phyloP scores from a whole-genome alignment of 2,329 filamentous ascomycete genomes.

The Monilinia polystroma region DNA sequence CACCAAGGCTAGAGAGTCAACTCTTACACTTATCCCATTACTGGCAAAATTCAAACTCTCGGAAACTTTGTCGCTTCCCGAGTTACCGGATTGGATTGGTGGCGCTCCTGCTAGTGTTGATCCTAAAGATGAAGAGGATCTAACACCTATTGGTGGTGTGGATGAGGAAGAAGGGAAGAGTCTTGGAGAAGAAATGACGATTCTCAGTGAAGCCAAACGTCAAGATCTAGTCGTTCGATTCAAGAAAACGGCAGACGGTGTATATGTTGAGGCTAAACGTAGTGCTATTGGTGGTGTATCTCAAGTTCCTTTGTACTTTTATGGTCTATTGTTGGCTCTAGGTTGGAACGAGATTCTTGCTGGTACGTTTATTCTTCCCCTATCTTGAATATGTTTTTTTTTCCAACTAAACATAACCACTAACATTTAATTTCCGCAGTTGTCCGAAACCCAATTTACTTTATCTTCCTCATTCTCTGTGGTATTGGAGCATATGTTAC shows the following conservation, averaged over 20 bases:
- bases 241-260: conserved; percentile 97
- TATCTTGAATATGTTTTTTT: not conserved
- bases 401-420: not conserved
- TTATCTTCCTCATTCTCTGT: conserved; percentile 79
- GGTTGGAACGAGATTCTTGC: conserved; percentile 99
- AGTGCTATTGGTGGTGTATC: conserved; percentile 94
- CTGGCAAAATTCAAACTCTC: conserved; percentile 80
- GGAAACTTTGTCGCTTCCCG: conserved; percentile 71
- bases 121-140: conserved; percentile 83
- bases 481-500: conserved; percentile 80
- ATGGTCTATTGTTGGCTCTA: conserved; percentile 79
- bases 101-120: conserved; percentile 71
- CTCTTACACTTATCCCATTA: conserved; percentile 84
- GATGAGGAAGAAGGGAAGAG: conserved; percentile 95
- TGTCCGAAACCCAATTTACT: conserved; percentile 88
- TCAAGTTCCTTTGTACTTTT: conserved; percentile 93
- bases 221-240: conserved; percentile 92
- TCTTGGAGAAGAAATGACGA: conserved; percentile 91
- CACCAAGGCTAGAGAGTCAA: conserved; percentile 88
- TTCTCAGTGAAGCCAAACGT: conserved; percentile 85
- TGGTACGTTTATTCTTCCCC: conserved; percentile 57
- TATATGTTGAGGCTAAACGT: conserved; percentile 96
- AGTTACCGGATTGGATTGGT: conserved; percentile 83
- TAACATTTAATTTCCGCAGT: conserved; percentile 54
- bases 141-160: conserved; percentile 84